Evolutionary conservation across 2,329 filamentous ascomycete species (phyloP).

Genomic region (Talaromyces sp.): DNA sequence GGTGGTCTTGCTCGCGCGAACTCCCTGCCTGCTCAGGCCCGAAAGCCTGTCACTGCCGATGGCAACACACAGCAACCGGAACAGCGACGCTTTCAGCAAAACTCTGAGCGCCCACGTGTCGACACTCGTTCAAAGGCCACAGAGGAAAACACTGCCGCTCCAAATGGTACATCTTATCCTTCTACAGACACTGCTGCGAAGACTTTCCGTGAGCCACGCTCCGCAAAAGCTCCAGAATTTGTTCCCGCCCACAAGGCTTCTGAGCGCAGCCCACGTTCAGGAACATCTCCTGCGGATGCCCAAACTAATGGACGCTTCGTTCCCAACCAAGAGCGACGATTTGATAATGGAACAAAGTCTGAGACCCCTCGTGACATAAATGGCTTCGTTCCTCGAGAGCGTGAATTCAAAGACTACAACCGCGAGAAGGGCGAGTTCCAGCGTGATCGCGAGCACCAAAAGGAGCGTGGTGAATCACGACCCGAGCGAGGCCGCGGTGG

Average conservation of each 20-base stretch:
- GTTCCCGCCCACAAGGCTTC: slow-evolving; percentile 25
- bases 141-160: slow-evolving; percentile 28
- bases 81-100: slow-evolving; percentile 31
- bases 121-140: slow-evolving; percentile 26
- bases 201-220: slow-evolving; percentile 34
- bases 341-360: slow-evolving; percentile 38
- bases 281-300: slow-evolving; percentile 30
- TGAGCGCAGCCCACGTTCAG: slow-evolving; percentile 28
- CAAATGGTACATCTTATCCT: slow-evolving; percentile 29
- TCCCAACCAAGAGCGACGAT: slow-evolving; percentile 34
- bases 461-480: slow-evolving; percentile 36
- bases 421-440: slow-evolving; percentile 29
- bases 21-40: slow-evolving; percentile 38
- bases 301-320: slow-evolving; percentile 31
- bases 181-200: slow-evolving; percentile 30
- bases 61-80: slow-evolving; percentile 26
- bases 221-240: slow-evolving; percentile 31
- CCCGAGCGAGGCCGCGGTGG: slow-evolving; percentile 39
- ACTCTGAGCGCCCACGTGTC: slow-evolving; percentile 31
- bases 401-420: slow-evolving; percentile 17
- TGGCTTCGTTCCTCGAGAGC: slow-evolving; percentile 23
- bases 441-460: slow-evolving; percentile 35
- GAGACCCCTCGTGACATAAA: slow-evolving; percentile 30
- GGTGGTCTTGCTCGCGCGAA: slow-evolving; percentile 36
- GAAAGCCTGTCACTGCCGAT: slow-evolving; percentile 36